These are phyloP conservation scores for Ambrosia trifida DNA, from an alignment of 129 eudicot species.

Conservation along the genomic window DNA sequence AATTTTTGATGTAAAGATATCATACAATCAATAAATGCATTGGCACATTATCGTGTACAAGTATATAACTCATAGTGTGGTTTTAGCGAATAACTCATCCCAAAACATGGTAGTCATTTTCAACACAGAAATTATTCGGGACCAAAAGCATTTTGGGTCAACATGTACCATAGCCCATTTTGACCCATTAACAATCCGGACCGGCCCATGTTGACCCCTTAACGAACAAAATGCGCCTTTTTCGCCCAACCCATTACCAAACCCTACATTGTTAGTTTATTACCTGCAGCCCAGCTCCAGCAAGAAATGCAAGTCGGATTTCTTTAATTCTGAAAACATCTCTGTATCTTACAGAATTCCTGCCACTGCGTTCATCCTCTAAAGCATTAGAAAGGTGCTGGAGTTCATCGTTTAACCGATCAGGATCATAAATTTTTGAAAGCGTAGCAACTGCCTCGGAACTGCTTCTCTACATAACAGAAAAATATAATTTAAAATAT, in stretches of 20 bases:
- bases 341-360: slow-evolving; percentile 42
- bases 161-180: background rate
- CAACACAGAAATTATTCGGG: background rate
- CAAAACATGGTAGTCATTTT: background rate
- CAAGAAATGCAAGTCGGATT: slow-evolving; percentile 73
- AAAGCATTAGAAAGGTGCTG: slow-evolving; percentile 60
- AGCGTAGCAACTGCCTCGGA: slow-evolving; percentile 69
- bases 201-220: background rate
- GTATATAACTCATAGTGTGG: background rate
- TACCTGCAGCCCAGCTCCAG: slow-evolving; percentile 93
- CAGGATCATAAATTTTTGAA: slow-evolving; percentile 77
- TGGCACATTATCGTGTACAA: background rate
- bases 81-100: background rate
- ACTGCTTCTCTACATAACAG: slow-evolving; percentile 48
- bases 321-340: slow-evolving; percentile 60
- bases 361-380: slow-evolving; percentile 52
- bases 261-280: background rate
- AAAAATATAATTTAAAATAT: background rate
- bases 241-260: background rate
- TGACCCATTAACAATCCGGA: background rate
- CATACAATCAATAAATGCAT: background rate
- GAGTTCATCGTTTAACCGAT: slow-evolving; percentile 68
- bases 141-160: slow-evolving; percentile 7
- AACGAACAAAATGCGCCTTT: background rate
- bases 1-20: background rate